phyloP scores from a whole-genome alignment of 768 basidiomycete species.

The Hericium erinaceus region DNA sequence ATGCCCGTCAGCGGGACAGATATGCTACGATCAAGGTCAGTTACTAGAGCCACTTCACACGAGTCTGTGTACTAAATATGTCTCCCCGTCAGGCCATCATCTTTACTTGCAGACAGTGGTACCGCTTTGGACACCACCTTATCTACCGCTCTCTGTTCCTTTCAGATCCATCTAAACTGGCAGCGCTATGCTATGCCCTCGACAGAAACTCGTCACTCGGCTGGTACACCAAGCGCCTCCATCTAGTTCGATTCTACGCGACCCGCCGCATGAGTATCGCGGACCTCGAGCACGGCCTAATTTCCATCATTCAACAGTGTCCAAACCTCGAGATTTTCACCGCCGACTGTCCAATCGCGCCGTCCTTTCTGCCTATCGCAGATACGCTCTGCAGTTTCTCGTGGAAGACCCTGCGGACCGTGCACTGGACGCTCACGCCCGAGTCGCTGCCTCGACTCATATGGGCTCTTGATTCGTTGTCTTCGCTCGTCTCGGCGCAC shows the following conservation, averaged over 20 bases:
- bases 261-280: conserved; percentile 33
- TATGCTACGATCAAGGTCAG: conserved; percentile 62
- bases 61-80: not conserved
- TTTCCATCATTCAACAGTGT: conserved; percentile 52
- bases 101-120: conserved; percentile 57
- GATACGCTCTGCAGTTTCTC: conserved; percentile 50
- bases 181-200: conserved; percentile 41
- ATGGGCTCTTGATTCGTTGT: conserved; percentile 60
- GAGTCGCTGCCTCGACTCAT: conserved; percentile 56
- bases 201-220: conserved; percentile 46
- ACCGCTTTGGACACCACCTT: conserved; percentile 50
- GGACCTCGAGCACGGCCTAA: conserved; percentile 44
- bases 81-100: conserved; percentile 47
- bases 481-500: conserved; percentile 44
- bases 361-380: conserved; percentile 52
- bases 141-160: conserved; percentile 66
- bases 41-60: conserved; percentile 2
- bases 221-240: conserved; percentile 69
- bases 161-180: conserved; percentile 46
- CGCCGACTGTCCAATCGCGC: conserved; percentile 53
- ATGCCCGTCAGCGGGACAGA: conserved; percentile 47
- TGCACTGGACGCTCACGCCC: conserved; percentile 50
- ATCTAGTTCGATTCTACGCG: conserved; percentile 45
- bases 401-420: conserved; percentile 43
- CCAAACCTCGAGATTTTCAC: conserved; percentile 70